A percentile compares a stretch with the other conserved stretches of the same genome.
Conservation (phyloP, 441 rosid genomes). For the Mallotus japonicus region DNA sequence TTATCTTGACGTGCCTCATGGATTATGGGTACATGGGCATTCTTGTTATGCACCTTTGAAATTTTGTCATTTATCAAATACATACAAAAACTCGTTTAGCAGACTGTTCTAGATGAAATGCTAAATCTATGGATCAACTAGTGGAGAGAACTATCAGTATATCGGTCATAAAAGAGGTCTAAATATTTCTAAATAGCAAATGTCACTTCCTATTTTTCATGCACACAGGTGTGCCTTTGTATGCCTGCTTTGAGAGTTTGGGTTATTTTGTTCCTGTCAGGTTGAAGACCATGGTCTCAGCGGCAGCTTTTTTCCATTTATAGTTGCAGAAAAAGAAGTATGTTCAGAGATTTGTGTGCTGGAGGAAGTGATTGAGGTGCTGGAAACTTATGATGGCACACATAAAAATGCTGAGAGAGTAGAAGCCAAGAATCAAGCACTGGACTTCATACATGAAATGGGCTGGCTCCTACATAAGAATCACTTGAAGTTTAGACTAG, state of each 20-base stretch:
- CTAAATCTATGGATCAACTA: not conserved
- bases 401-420: conserved; percentile 24
- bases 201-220: not conserved
- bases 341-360: conserved; percentile 70
- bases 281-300: conserved; percentile 68
- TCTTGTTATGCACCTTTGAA: not conserved
- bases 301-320: conserved; percentile 81
- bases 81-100: not conserved
- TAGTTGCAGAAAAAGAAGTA: conserved; percentile 67
- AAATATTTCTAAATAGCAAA: not conserved
- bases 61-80: not conserved
- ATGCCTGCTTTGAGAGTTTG: conserved; percentile 12
- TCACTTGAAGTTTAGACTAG: conserved; percentile 44
- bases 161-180: not conserved
- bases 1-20: not conserved
- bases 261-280: conserved; percentile 35
- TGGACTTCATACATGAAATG: conserved; percentile 77
- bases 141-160: conserved; percentile 8
- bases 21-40: not conserved
- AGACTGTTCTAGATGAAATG: not conserved
- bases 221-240: not conserved
- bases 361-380: conserved; percentile 52
- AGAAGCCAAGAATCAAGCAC: conserved; percentile 54
- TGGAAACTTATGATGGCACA: conserved; percentile 37
- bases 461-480: conserved; percentile 89